Evolutionary conservation across 2,329 filamentous ascomycete species (phyloP), one percentile per base, ranked within the genome.

Genomic region (Mollisiaceae sp.): DNA sequence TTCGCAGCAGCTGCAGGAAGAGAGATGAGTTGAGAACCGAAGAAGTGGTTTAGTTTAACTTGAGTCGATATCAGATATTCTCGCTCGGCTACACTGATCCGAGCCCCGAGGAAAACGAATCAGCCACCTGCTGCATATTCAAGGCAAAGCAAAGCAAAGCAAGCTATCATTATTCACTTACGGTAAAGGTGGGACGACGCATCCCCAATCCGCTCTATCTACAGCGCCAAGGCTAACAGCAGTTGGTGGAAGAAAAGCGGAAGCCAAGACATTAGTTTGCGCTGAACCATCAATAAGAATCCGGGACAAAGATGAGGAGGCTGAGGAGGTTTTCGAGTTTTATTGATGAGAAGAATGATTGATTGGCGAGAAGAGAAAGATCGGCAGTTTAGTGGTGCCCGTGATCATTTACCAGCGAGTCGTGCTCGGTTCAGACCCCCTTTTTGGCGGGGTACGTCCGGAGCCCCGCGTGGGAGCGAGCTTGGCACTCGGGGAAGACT

Each of bases 221-320:
- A 1, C 20, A 54, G 20, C 32, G 56, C 56, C 56, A 59, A 59
- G 56, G 38, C 36, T 9, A 5, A 45, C 20, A 43, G 4, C 36
- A 24, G 56, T 59, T 59, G 56, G 56, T 59, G 56, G 56, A 59
- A 45, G 8, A 59, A 59, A 20, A 6, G 27, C 39, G 15, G 12
- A n/a, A 24, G 56, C 20, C 38, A 32, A 39, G 38, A 43, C 32
- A 20, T 43, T 45, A 32, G 56, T 45, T 9, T 36, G 1, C 9
- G 3, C 50, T 12, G 50, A 54, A n/a, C 9, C 50, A 14, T 18
- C 4, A 11, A 8, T 32, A 14, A 18, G 2, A 54, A 8, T 54
- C 8, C 24, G 14, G 45, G 45, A 50, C 20, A 14, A 54, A 54
- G 24, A 27, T 50, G 45, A 24, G 50, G 24, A 54, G 50, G 27